Base-by-base conservation (phyloP, 129 eudicot genomes). In the Gnaphalium uliginosum region DNA sequence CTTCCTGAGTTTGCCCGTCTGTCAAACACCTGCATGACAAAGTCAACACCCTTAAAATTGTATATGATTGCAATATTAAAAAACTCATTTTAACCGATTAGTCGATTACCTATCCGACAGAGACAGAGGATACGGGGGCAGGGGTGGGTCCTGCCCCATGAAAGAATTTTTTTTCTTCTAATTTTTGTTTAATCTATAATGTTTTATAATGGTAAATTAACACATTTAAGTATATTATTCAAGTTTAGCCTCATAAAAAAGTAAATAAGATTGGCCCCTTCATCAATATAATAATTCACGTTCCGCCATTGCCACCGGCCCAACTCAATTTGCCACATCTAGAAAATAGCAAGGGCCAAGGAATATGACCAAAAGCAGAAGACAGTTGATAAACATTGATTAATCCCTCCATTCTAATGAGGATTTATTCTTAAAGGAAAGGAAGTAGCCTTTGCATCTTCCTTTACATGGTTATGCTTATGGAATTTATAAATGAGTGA, bases 11-110 rank as follows among this genome's bases (percentile, higher is more conserved):
- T 74, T 72, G 60, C 27, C 53, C 10, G 46, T 23, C 35, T 58
- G 68, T 89, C 88, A 89, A 83, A 89, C 92, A 85, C 82, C 96
- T 89, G 89, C 86, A 87, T 56, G 33, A 60, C 24, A n/a, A n/a
- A n/a, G n/a, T n/a, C n/a, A 75, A 61, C 72, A 56, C 62, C 68
- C 25, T 43, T 35, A 17, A 65, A 65, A 72, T 46, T 46, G 68
- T 14, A 58, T 17, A 26, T 54, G 24, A 54, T 21, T 54, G 25
- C 10, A 19, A 10, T 54, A 54, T 54, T 19, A 54, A 5, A 54
- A 54, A 54, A 39, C 15, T 41, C 50, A 41, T 41, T 9, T 41
- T 41, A 41, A 11, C 48, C 48, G 0, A 41, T 30, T 30, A 30
- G 33, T 30, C 6, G 33, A 30, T 33, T 33, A 33, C 39, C 8